Percentiles rank a stretch among this genome's conserved stretches.
Conservation (phyloP, 345 rosid genomes). For the Murraya paniculata region DNA sequence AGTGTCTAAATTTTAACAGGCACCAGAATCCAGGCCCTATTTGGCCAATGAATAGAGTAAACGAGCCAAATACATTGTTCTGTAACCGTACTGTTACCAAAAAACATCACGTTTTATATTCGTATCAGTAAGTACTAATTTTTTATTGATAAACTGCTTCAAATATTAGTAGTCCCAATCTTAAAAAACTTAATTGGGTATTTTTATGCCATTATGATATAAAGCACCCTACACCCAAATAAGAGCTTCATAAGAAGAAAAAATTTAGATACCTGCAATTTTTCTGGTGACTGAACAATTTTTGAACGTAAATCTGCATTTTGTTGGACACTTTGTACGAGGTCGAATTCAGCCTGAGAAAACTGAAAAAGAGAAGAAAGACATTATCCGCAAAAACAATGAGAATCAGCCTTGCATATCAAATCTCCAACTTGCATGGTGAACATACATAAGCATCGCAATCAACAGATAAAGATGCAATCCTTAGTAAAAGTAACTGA, state of each 20-base stretch:
- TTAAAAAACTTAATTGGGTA: background rate
- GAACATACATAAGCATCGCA: background rate
- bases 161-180: background rate
- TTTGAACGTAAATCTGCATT: slow-evolving; percentile 73
- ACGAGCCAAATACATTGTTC: background rate
- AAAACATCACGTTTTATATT: background rate
- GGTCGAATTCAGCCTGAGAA: slow-evolving; percentile 71
- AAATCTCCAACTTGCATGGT: background rate
- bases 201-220: background rate
- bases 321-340: slow-evolving; percentile 80
- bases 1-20: background rate
- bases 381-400: slow-evolving; percentile 1
- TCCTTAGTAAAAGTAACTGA: background rate
- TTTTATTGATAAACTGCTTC: background rate
- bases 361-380: slow-evolving; percentile 45
- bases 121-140: background rate
- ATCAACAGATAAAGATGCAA: background rate
- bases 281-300: slow-evolving; percentile 94
- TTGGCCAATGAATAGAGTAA: background rate
- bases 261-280: slow-evolving; percentile 59
- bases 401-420: background rate
- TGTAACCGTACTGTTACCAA: background rate
- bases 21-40: background rate
- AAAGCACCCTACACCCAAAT: background rate
- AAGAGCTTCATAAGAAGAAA: background rate